Evolutionary conservation across 805 yeast genomes (phyloP).

Genomic region (Sugiyamaella boreocaroliniensis): DNA sequence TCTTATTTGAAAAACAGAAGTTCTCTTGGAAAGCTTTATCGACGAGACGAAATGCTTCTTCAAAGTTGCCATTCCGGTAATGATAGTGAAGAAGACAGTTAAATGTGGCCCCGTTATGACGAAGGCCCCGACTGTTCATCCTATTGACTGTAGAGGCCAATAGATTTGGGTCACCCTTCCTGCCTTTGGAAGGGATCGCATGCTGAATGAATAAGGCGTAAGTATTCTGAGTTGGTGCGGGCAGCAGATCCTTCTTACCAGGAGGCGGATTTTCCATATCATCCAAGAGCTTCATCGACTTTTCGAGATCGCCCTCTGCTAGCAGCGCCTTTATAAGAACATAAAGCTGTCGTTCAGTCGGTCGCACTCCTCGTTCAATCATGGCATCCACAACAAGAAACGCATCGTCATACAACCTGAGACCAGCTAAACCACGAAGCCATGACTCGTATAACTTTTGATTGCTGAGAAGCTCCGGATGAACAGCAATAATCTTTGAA

Average conservation of each 20-base stretch:
- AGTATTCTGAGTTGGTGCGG: constrained; percentile 9
- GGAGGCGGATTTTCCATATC: constrained; percentile 9
- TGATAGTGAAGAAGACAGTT: constrained; percentile 14
- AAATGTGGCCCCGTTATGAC: constrained; percentile 13
- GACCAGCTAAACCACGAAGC: constrained; percentile 20
- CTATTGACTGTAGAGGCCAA: constrained; percentile 10
- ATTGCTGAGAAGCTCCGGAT: constrained; percentile 20
- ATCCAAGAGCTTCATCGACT: constrained; percentile 10
- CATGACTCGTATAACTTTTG: constrained; percentile 19
- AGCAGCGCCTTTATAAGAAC: constrained; percentile 17
- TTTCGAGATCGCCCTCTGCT: constrained; percentile 7
- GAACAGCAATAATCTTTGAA: constrained; percentile 10
- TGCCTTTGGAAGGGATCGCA: constrained; percentile 7
- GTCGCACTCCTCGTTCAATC: constrained; percentile 12
- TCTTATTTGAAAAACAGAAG: constrained; percentile 6
- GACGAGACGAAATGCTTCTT: constrained; percentile 6
- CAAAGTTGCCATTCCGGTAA: constrained; percentile 12
- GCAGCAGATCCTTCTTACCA: constrained; percentile 2
- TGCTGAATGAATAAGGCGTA: constrained; percentile 19
- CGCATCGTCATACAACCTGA: constrained; percentile 16
- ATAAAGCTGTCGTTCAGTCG: constrained; percentile 8
- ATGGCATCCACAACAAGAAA: constrained; percentile 19
- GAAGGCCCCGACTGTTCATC: constrained; percentile 9
- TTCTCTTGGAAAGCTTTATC: neutral
- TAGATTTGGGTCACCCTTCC: constrained; percentile 9